Base-by-base conservation (phyloP, 352 stramenopile genomes). In the Bremia lactucae region DNA sequence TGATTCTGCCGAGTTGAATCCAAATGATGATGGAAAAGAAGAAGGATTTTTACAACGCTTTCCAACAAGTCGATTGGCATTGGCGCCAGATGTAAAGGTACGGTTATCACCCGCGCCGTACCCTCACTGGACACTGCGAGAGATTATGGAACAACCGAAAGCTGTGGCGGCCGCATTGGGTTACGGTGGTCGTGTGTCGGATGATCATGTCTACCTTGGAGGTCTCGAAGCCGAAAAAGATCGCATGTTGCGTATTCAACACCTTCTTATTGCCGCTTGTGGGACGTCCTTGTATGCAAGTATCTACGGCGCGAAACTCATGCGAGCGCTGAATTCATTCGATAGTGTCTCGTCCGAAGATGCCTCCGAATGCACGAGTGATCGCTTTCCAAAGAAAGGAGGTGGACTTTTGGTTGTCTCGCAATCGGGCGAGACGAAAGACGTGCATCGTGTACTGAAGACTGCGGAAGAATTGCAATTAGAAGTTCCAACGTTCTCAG, bases 351-450 rank as follows among this genome's bases (percentile, higher is more conserved):
- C 63, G 34, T 87, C 78, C 1, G 80, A 97, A 28, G 91, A 97
- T 62, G 87, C 90, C 18, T 92, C 85, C 9, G 90, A 98, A 62
- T 83, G 72, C 56, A 55, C 76, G 2, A 95, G 87, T 50, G 69
- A 95, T 29, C 76, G 95, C n/a, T 79, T 97, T 33, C 62, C 86
- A 0, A 84, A 84, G 42, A 82, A 85, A 36, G 66, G 95, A 20
- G 82, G 74, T 14, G 90, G 90, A 0, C 54, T 98, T 22, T 71
- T 99, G 23, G 95, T 97, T 14, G 93, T 99, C 11, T 98, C 88
- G 29, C 96, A 99, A 65, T 97, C 81, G 18, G 96, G 96, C 6
- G 96, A 99, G 67, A 99, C 96, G 3, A 95, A 96, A 52, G 96
- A 99, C 63, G 95, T 97, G 9, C 83, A 93, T 26, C 91, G 94